Percentiles rank a stretch among this genome's conserved stretches.
Evolutionary conservation across 1,139 yeast species (phyloP).

Genomic region (Blastobotrys arbuscula): DNA sequence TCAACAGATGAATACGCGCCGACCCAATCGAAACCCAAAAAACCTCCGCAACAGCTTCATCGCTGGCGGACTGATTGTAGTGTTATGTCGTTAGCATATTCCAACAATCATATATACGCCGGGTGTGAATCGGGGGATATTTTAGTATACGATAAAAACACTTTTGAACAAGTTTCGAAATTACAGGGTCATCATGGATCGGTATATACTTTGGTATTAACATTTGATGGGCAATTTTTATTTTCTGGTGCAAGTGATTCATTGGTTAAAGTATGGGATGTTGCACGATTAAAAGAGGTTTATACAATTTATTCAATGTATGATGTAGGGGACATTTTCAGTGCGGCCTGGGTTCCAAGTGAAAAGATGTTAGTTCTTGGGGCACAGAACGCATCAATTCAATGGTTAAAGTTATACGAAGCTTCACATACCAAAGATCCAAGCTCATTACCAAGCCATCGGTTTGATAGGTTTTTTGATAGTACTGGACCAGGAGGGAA

Average conservation of each 20-base stretch:
- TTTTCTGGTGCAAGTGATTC: slow-evolving; percentile 92
- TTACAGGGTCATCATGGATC: slow-evolving; percentile 62
- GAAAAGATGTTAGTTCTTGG: slow-evolving; percentile 71
- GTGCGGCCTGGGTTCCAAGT: slow-evolving; percentile 63
- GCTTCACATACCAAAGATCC: slow-evolving; percentile 33
- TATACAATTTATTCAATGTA: slow-evolving; percentile 75
- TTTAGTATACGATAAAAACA: slow-evolving; percentile 60
- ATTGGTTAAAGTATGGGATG: slow-evolving; percentile 76
- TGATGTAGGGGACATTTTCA: slow-evolving; percentile 92
- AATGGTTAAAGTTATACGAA: slow-evolving; percentile 54
- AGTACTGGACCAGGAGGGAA: slow-evolving; percentile 81
- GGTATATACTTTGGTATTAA: slow-evolving; percentile 60
- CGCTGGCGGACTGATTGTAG: slow-evolving; percentile 72
- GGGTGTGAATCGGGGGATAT: slow-evolving; percentile 94
- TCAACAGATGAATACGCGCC: slow-evolving; percentile 14
- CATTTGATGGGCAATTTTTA: slow-evolving; percentile 53
- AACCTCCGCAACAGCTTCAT: slow-evolving; percentile 44
- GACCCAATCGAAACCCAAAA: slow-evolving; percentile 10
- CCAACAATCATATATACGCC: slow-evolving; percentile 62
- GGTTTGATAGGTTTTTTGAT: slow-evolving; percentile 86
- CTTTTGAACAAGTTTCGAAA: slow-evolving; percentile 47
- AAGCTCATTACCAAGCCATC: slow-evolving; percentile 61
- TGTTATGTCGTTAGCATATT: slow-evolving; percentile 70
- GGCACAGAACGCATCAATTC: slow-evolving; percentile 83
- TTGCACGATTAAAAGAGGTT: slow-evolving; percentile 34